Evolutionary conservation across 768 basidiomycete species (phyloP), one percentile per base, ranked within the genome.

Genomic region (Tylopilus plumbeoviolaceoides): DNA sequence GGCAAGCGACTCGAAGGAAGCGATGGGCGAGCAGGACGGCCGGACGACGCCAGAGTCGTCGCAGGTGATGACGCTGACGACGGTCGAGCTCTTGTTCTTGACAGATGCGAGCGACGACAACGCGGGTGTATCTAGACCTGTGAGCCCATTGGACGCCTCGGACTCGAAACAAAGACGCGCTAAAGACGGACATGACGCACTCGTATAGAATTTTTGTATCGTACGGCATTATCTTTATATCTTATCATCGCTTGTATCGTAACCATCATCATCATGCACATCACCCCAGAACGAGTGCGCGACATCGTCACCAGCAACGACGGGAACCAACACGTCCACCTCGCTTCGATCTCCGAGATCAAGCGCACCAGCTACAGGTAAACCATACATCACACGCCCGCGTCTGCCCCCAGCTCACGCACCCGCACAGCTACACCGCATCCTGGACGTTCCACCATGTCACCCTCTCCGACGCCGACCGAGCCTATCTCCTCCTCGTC

Each of bases 401-500:
- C 14, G 7, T 15, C 33, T 33, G 2, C 30, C 23, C 23, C 23
- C 11, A 33, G 33, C 33, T 33, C 33, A 15, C 12, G 4, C 7
- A 30, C 9, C 33, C 7, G 33, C 33, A 33, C 33, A 33, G 33
- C 33, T 30, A 33, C 14, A 14, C 33, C 33, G 5, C 12, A 5
- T 33, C 33, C 33, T 33, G 33, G 33, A 33, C 14, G 33, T 33
- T 33, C 33, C 72, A 72, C 44, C 59, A 70, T 38, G 48, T 75
- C 44, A 44, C 58, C 5, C 45, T 64, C 20, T 57, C 59, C 14
- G 49, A 62, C 18, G 42, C 60, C 14, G 51, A 56, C 25, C 56
- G 47, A 51, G 52, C 61, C 8, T 73, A 73, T 53, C 61, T 70
- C 47, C 52, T 70, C 25, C 54, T 75, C 33, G 44, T 48, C 12